These are phyloP conservation scores for Thoreauomyces humboldtii DNA, from an alignment of 192 early-diverging fungal genomes.

Conservation along the genomic window DNA sequence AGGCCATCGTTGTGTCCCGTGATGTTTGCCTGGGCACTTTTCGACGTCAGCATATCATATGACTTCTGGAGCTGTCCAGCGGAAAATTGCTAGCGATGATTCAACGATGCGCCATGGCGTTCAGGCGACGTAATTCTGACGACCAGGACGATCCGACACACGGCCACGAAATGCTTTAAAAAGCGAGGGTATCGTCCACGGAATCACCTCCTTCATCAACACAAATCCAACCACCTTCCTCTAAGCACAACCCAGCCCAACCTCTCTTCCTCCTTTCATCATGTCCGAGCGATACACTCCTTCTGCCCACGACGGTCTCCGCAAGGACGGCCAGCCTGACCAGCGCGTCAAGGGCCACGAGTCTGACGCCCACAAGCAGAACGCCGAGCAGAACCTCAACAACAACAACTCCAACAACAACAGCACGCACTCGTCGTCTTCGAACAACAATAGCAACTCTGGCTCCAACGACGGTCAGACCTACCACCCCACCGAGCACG, in stretches of 20 bases:
- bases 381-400: background rate
- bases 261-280: background rate
- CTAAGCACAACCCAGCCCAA: background rate
- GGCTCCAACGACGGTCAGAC: background rate
- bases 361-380: background rate
- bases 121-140: too few species aligned
- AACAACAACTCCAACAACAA: background rate
- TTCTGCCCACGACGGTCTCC: conserved; percentile 21
- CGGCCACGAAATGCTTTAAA: background rate
- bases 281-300: conserved; percentile 5
- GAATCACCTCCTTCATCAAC: too few species aligned
- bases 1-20: too few species aligned
- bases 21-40: too few species aligned
- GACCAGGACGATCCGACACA: background rate
- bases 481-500: conserved; percentile 20
- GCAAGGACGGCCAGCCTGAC: conserved; percentile 22
- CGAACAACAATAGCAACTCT: background rate
- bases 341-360: conserved; percentile 13
- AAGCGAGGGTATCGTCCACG: too few species aligned
- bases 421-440: background rate
- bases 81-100: too few species aligned
- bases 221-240: background rate
- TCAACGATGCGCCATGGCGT: too few species aligned
- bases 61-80: too few species aligned
- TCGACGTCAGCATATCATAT: too few species aligned